Percentiles rank a stretch among this genome's conserved stretches.
phyloP scores from a whole-genome alignment of 2,329 filamentous ascomycete species.

The Pestalotiopsis fici region DNA sequence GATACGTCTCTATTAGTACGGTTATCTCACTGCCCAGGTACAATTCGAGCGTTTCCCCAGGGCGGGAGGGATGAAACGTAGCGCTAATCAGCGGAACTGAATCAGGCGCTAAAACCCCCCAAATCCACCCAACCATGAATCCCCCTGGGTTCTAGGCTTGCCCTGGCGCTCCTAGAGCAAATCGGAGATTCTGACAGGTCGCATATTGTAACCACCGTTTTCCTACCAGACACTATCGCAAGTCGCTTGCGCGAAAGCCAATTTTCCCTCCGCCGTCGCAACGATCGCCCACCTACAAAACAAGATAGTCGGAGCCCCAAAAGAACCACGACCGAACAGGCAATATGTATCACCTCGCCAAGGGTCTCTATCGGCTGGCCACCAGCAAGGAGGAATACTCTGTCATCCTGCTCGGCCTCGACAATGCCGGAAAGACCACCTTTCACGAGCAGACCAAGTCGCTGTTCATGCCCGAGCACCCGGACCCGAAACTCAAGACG shows the following conservation, averaged over 20 bases:
- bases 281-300: background rate
- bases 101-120: background rate
- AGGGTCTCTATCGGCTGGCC: conserved; percentile 90
- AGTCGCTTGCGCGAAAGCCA: background rate
- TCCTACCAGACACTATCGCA: background rate
- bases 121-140: background rate
- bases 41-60: background rate
- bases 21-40: background rate
- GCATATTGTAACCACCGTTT: background rate
- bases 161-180: background rate
- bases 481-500: conserved; percentile 74
- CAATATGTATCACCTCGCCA: conserved; percentile 93
- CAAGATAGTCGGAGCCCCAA: background rate
- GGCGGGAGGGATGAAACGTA: background rate
- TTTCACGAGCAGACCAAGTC: conserved; percentile 96
- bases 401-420: conserved; percentile 92
- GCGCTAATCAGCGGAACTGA: background rate
- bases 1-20: too few species aligned
- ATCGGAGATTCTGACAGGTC: background rate
- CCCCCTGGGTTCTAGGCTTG: background rate
- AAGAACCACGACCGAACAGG: background rate
- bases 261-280: background rate
- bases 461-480: conserved; percentile 68
- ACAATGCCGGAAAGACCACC: conserved; percentile 98
- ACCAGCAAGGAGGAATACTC: conserved; percentile 99